Percentiles rank a stretch among this genome's conserved stretches.
Evolutionary conservation across 805 yeast genomes (phyloP).

Genomic region (Candida tammaniensis): DNA sequence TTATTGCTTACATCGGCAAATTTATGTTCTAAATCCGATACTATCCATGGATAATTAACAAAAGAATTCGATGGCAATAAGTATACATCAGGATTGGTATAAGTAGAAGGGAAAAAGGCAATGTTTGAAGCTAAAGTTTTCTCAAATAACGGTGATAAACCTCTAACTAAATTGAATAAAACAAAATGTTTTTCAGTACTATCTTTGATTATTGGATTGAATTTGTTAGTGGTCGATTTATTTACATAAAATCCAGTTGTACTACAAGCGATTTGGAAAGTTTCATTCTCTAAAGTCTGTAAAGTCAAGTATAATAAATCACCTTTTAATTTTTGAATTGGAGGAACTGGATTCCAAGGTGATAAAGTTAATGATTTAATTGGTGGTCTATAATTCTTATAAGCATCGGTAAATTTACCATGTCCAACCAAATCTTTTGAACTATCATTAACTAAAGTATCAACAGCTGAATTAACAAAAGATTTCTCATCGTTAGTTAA

Average conservation of each 20-base stretch:
- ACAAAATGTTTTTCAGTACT: constrained; percentile 41
- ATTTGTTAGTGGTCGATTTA: constrained; percentile 60
- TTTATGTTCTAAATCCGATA: constrained; percentile 21
- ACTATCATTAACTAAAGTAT: constrained; percentile 3
- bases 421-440: constrained; percentile 15
- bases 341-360: constrained; percentile 84
- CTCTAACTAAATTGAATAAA: constrained; percentile 57
- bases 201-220: constrained; percentile 60
- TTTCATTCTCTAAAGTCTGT: constrained; percentile 79
- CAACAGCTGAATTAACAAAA: constrained; percentile 13
- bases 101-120: constrained; percentile 34
- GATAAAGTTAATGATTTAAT: constrained; percentile 59
- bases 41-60: constrained; percentile 78
- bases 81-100: constrained; percentile 52
- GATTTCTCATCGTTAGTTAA: constrained; percentile 7
- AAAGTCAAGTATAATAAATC: constrained; percentile 75
- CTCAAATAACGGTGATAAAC: constrained; percentile 63
- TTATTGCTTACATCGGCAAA: constrained; percentile 59
- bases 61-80: constrained; percentile 59
- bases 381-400: constrained; percentile 41
- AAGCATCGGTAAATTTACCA: constrained; percentile 29
- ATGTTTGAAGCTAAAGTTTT: constrained; percentile 53
- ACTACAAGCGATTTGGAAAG: constrained; percentile 73
- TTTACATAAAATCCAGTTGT: constrained; percentile 78
- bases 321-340: constrained; percentile 60